Conservation (phyloP, 306 rosid species). For the Cajanus cajan region DNA sequence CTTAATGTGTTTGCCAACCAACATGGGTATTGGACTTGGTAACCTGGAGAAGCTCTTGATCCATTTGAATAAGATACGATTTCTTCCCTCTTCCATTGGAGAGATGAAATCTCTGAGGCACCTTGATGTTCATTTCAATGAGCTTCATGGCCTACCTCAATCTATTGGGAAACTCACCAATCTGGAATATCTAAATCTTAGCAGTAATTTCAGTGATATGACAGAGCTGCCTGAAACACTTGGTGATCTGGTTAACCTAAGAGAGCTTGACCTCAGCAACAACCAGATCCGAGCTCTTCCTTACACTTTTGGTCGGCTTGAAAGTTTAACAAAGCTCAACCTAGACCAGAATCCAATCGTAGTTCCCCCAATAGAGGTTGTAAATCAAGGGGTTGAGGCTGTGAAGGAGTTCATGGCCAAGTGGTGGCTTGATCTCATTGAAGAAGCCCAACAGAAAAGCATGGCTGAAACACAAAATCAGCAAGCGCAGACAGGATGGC, state of each 20-base stretch:
- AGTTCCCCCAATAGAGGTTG: slow-evolving; percentile 46
- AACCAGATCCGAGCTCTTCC: slow-evolving; percentile 57
- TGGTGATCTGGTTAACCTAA: slow-evolving; percentile 43
- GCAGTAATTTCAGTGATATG: slow-evolving; percentile 54
- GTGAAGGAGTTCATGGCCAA: slow-evolving; percentile 50
- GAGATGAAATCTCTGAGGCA: slow-evolving; percentile 56
- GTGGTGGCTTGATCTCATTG: slow-evolving; percentile 34
- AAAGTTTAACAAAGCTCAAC: slow-evolving; percentile 46
- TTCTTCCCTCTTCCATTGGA: slow-evolving; percentile 49
- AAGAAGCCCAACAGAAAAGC: slow-evolving; percentile 40
- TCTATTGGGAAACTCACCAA: slow-evolving; percentile 48
- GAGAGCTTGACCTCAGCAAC: slow-evolving; percentile 53
- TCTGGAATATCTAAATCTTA: slow-evolving; percentile 50
- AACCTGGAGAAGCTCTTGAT: slow-evolving; percentile 51
- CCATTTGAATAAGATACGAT: slow-evolving; percentile 46
- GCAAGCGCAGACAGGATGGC: slow-evolving; percentile 44
- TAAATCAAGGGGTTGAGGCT: slow-evolving; percentile 51
- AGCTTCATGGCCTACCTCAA: slow-evolving; percentile 50
- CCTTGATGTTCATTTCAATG: slow-evolving; percentile 61
- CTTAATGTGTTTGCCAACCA: slow-evolving; percentile 48
- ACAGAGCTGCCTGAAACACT: slow-evolving; percentile 52
- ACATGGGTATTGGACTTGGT: slow-evolving; percentile 42
- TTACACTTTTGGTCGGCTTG: slow-evolving; percentile 42
- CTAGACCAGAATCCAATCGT: slow-evolving; percentile 50
- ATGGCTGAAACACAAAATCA: slow-evolving; percentile 33